A percentile compares a stretch with the other conserved stretches of the same genome.
Evolutionary conservation across 2,329 filamentous ascomycete species (phyloP).

Genomic region (Acarospora socialis): DNA sequence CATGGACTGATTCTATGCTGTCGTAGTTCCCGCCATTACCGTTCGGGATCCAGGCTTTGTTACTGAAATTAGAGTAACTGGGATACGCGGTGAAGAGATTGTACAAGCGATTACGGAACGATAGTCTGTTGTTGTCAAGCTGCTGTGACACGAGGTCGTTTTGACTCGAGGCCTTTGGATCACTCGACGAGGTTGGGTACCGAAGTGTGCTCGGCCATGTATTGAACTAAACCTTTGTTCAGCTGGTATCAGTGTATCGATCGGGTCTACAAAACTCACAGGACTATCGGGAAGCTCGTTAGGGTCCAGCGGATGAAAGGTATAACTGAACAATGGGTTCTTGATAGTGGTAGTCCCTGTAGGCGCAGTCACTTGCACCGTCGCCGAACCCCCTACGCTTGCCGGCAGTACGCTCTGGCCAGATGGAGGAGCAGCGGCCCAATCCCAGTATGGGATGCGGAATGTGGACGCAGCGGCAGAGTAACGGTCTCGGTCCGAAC

Average conservation of each 20-base stretch:
- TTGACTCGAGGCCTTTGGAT: conserved; percentile 41
- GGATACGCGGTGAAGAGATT: conserved; percentile 53
- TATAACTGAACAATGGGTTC: conserved; percentile 49
- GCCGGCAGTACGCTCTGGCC: conserved; percentile 36
- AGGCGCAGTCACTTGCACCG: conserved; percentile 40
- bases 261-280: conserved; percentile 30
- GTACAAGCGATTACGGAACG: conserved; percentile 47
- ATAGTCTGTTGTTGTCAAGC: conserved; percentile 38
- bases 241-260: not conserved
- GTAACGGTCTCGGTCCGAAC: conserved; percentile 33
- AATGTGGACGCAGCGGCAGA: conserved; percentile 19
- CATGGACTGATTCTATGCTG: conserved; percentile 51
- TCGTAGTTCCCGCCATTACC: conserved; percentile 37
- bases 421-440: conserved; percentile 31
- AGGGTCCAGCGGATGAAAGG: conserved; percentile 45
- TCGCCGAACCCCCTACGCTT: conserved; percentile 27
- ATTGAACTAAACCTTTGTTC: conserved; percentile 36
- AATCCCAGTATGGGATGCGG: conserved; percentile 28
- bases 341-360: conserved; percentile 40
- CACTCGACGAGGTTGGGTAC: conserved; percentile 31
- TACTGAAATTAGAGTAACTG: conserved; percentile 55
- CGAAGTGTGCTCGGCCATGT: conserved; percentile 47
- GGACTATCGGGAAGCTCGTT: conserved; percentile 45
- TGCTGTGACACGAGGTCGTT: conserved; percentile 41
- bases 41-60: conserved; percentile 46